Evolutionary conservation across 495 filamentous ascomycete species (phyloP).

Genomic region (Chlorociboria aeruginascens): DNA sequence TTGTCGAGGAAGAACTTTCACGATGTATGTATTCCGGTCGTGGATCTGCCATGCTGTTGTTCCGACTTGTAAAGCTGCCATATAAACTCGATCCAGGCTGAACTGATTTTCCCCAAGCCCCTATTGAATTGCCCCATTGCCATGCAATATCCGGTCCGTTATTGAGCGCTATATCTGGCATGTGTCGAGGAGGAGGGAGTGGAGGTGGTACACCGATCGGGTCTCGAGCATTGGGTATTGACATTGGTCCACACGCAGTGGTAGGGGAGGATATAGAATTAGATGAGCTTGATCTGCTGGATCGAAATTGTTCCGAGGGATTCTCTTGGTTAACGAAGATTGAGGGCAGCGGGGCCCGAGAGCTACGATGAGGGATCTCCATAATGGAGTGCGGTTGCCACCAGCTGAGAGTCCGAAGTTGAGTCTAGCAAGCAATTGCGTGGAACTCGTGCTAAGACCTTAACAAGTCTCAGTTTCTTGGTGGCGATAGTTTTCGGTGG

Average conservation of each 20-base stretch:
- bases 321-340: constrained; percentile 42
- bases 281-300: constrained; percentile 33
- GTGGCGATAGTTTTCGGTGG: constrained; percentile 16
- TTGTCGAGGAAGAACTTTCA: constrained; percentile 24
- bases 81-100: constrained; percentile 20
- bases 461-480: constrained; percentile 3
- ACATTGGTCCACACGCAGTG: constrained; percentile 35
- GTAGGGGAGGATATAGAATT: constrained; percentile 29
- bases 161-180: constrained; percentile 23
- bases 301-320: constrained; percentile 34
- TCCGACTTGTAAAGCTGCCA: constrained; percentile 9
- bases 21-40: constrained; percentile 22
- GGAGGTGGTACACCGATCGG: constrained; percentile 32
- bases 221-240: constrained; percentile 28
- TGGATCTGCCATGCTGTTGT: constrained; percentile 14
- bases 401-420: constrained; percentile 21
- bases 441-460: background rate
- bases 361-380: constrained; percentile 42
- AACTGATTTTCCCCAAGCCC: constrained; percentile 13
- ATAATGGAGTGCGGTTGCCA: constrained; percentile 32
- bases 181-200: constrained; percentile 35
- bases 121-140: constrained; percentile 18
- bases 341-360: constrained; percentile 30
- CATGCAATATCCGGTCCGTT: constrained; percentile 21
- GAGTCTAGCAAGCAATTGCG: constrained; percentile 2